These are phyloP conservation scores for Amylostereum chailletii DNA, from an alignment of 1,284 basidiomycete genomes.

Conservation along the genomic window DNA sequence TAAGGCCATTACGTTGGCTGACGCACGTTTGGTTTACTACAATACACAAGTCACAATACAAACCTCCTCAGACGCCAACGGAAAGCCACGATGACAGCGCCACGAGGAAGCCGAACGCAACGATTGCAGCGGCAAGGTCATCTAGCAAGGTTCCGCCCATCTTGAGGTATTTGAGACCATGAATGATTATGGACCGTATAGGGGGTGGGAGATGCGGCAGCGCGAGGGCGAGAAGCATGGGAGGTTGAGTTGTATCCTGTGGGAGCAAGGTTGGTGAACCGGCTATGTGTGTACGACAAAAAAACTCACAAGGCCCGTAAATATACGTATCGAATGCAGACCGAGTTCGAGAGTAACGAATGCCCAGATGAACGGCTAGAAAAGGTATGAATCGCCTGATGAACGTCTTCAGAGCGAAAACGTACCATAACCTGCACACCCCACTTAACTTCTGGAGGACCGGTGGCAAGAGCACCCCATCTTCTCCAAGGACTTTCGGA, in stretches of 20 bases:
- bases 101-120: conserved; percentile 33
- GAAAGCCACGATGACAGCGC: conserved; percentile 1
- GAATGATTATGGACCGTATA: conserved; percentile 50
- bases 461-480: conserved; percentile 44
- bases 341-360: conserved; percentile 63
- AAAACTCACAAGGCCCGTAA: conserved; percentile 52
- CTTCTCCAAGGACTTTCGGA: conserved; percentile 35
- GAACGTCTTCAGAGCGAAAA: conserved; percentile 7
- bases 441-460: conserved; percentile 24
- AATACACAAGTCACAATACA: conserved; percentile 5
- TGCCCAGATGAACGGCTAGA: conserved; percentile 71
- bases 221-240: conserved; percentile 46
- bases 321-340: conserved; percentile 62
- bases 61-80: not conserved
- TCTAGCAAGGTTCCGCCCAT: conserved; percentile 59
- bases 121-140: conserved; percentile 55
- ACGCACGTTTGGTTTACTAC: not conserved
- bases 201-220: conserved; percentile 59
- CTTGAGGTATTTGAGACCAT: conserved; percentile 54
- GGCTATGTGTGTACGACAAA: no score
- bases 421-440: conserved; percentile 50
- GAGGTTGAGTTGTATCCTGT: conserved; percentile 52
- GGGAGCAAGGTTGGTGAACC: not conserved
- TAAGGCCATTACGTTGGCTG: no score
- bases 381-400: conserved; percentile 5